Base-by-base conservation (phyloP, 2,329 filamentous ascomycete genomes). In the Pseudogymnoascus sp. region DNA sequence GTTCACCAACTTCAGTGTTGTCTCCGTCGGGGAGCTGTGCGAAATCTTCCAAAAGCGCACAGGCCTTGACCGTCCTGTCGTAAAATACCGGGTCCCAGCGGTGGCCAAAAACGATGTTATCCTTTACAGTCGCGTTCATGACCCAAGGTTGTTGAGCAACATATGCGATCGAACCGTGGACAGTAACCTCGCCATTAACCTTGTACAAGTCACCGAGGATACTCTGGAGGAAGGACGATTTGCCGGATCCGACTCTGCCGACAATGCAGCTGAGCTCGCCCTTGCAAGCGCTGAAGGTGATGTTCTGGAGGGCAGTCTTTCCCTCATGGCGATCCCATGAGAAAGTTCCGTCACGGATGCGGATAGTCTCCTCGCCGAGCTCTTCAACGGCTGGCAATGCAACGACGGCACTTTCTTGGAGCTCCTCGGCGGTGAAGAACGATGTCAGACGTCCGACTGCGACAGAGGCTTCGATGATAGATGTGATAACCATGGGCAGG, bases 101-200 rank as follows among this genome's bases (percentile, higher is more conserved):
- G 76, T 99, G 92, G 1, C 94, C 94, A 71, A 99, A 99, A 4
- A 97, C 81, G 68, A 99, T 96, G 72, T 99, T 99, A 72, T 99
- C 94, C 69, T 92, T 91, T 62, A 99, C 92, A 31, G 90, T 96
- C 7, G 94, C 94, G 72, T 99, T 99, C 87, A 97, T 93, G 60
- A 99, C 90, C 94, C 95, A 99, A 17, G 92, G 81, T 70, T 90
- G 87, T 74, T 99, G 95, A 13, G 92, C 90, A 63, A 96, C 94
- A 73, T 97, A 99, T 1, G 94, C 94, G 41, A 91, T 84, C 29
- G 82, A 85, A 55, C 94, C 95, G 68, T 90, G 87, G 8, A 99
- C 81, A 62, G 89, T 81, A 3, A 97, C 93, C 65, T 90, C 82
- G 58, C 94, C 94, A 64, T 90, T 86, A 59, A 88, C 81, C 74